Base-by-base conservation (phyloP, 208 protist species). In the Leishmania lainsoni region DNA sequence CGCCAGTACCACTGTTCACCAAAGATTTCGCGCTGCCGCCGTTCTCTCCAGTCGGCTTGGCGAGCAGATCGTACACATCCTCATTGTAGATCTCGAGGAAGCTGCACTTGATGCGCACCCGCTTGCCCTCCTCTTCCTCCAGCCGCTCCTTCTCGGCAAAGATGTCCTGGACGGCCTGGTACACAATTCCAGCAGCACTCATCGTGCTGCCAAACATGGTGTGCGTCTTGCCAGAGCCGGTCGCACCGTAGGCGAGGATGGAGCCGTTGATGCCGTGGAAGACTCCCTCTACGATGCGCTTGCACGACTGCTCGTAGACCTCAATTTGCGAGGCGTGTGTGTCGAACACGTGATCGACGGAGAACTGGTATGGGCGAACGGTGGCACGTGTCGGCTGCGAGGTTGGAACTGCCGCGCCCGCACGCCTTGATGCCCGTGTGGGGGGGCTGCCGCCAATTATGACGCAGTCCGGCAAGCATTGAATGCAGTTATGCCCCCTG, bases 41-140 rank as follows among this genome's bases (percentile, higher is more conserved):
- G 83, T 65, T 42, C 8, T 49, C 68, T 14, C 59, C 66, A 49
- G 66, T 42, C 16, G 84, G n/a, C 39, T 77, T 78, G 8, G 83
- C 81, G 2, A 97, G 84, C 22, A 98, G 81, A 71, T 98, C 95
- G 61, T 91, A 95, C 2, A 98, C 91, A 3, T 95, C 90, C 63
- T 97, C 95, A 83, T 98, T 98, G 83, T 98, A 98, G 14, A 98
- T 89, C 80, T 98, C 95, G 5, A 95, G 56, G 80, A 97, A 98
- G 63, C 80, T 92, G 79, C 94, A 92, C 73, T 87, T 87, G 32
- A 96, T 48, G 12, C 78, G 85, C 20, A 96, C 92, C 0, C 76
- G 59, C 69, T 93, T 93, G 17, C 81, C 75, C 22, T 90, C 87
- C 71, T 91, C 91, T 42, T 85, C 81, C 78, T 95, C 89, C 39